phyloP scores from a whole-genome alignment of 441 rosid genomes.

The Breynia disticha region DNA sequence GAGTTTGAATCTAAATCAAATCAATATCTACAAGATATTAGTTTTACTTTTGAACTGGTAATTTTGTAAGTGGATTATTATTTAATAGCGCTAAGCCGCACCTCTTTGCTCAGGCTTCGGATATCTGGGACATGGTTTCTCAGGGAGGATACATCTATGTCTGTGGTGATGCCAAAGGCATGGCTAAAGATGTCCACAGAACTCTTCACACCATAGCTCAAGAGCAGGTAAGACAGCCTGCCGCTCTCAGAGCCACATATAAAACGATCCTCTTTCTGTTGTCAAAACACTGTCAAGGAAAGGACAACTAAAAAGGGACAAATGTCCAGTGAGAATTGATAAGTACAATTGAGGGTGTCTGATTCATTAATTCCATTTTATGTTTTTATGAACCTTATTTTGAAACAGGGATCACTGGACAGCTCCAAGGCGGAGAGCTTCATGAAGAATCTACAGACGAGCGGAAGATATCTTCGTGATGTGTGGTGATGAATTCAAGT shows the following conservation, averaged over 20 bases:
- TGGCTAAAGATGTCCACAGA: conserved; percentile 69
- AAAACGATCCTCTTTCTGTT: neutral
- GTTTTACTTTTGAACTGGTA: neutral
- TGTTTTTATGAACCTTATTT: neutral
- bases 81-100: neutral
- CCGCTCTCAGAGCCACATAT: too few species aligned
- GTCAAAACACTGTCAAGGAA: too few species aligned
- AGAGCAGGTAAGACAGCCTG: conserved; percentile 71
- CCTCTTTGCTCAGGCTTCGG: conserved; percentile 31
- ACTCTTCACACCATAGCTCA: conserved; percentile 47
- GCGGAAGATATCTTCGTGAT: conserved; percentile 82
- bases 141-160: conserved; percentile 59
- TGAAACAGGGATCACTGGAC: conserved; percentile 69
- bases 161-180: conserved; percentile 81
- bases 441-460: conserved; percentile 89
- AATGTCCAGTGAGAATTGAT: too few species aligned
- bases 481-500: conserved; percentile 46
- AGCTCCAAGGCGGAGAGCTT: conserved; percentile 74
- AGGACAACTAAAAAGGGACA: too few species aligned
- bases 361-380: too few species aligned
- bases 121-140: conserved; percentile 57
- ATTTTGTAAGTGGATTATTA: too few species aligned
- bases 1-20: neutral
- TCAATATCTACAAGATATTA: neutral
- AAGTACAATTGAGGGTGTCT: too few species aligned